These are phyloP conservation scores for Monosporozyma siamensis DNA, from an alignment of 805 yeast species.

Conservation along the genomic window DNA sequence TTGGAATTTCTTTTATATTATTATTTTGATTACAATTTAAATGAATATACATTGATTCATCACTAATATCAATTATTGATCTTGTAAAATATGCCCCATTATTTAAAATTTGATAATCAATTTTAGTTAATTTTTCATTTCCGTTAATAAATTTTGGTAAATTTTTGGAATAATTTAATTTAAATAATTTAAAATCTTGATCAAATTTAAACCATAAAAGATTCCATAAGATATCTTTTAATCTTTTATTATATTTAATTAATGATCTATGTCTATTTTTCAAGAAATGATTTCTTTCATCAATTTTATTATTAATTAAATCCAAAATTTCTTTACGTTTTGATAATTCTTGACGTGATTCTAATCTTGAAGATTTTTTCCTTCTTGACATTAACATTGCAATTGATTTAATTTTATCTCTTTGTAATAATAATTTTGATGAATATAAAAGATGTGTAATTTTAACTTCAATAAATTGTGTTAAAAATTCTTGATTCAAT, in stretches of 20 bases:
- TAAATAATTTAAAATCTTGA: constrained; percentile 18
- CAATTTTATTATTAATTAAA: constrained; percentile 28
- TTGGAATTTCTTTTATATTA: constrained; percentile 22
- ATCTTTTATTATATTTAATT: constrained; percentile 17
- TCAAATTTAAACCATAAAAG: constrained; percentile 25
- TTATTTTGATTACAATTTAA: background rate
- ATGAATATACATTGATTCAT: background rate
- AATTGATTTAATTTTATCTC: constrained; percentile 57
- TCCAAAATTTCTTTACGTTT: constrained; percentile 38
- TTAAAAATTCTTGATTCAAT: constrained; percentile 1
- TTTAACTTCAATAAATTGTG: constrained; percentile 1
- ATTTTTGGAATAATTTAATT: constrained; percentile 12
- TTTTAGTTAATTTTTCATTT: constrained; percentile 3
- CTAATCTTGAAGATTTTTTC: constrained; percentile 65
- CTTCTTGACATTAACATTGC: constrained; percentile 55
- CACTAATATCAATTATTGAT: constrained; percentile 3
- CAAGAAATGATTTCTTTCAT: constrained; percentile 25
- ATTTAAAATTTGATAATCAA: constrained; percentile 10
- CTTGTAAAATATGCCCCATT: constrained; percentile 7
- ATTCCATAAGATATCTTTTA: constrained; percentile 25
- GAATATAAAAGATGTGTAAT: constrained; percentile 17
- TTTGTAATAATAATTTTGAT: constrained; percentile 28
- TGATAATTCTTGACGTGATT: constrained; percentile 56
- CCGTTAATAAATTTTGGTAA: background rate
- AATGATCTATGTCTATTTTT: constrained; percentile 21